Evolutionary conservation across 2,329 filamentous ascomycete genomes (phyloP).

Genomic region (Geosmithia putterillii): DNA sequence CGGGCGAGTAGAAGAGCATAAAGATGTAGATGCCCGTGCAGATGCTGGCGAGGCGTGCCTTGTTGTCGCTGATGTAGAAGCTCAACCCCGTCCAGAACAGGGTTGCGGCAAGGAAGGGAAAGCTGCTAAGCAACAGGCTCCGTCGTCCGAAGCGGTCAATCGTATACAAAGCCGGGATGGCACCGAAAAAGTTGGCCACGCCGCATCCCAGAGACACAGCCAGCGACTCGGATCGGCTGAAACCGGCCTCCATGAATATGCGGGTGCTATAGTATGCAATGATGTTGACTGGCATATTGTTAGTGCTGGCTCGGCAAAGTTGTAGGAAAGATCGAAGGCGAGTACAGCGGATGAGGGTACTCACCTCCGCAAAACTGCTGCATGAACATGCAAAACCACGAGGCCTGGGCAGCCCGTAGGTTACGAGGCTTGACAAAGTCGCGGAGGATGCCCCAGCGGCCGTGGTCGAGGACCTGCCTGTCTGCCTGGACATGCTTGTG

Average conservation of each 20-base stretch:
- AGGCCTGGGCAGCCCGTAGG: conserved; percentile 16
- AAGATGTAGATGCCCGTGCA: conserved; percentile 20
- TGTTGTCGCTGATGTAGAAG: not conserved
- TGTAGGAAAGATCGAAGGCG: too few species aligned
- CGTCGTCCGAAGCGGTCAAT: conserved; percentile 54
- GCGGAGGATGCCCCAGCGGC: not conserved
- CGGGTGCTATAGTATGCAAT: conserved; percentile 35
- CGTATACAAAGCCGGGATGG: conserved; percentile 49
- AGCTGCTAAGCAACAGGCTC: conserved; percentile 46
- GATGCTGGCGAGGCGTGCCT: conserved; percentile 13
- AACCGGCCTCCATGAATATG: conserved; percentile 30
- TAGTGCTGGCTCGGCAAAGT: conserved; percentile 21
- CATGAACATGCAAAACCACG: conserved; percentile 22
- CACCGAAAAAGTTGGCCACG: conserved; percentile 50
- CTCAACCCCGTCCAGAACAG: conserved; percentile 24
- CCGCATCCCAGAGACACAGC: conserved; percentile 31
- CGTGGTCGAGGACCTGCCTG: conserved; percentile 5
- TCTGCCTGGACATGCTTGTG: conserved; percentile 20
- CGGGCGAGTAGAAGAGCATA: conserved; percentile 25
- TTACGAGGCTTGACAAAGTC: conserved; percentile 12
- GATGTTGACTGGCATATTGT: conserved; percentile 26
- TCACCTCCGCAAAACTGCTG: conserved; percentile 29
- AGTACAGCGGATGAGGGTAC: conserved; percentile 16
- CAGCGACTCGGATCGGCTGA: conserved; percentile 22
- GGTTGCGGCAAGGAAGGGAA: conserved; percentile 42